Conservation (phyloP, 306 rosid species). For the Rosa rugosa region DNA sequence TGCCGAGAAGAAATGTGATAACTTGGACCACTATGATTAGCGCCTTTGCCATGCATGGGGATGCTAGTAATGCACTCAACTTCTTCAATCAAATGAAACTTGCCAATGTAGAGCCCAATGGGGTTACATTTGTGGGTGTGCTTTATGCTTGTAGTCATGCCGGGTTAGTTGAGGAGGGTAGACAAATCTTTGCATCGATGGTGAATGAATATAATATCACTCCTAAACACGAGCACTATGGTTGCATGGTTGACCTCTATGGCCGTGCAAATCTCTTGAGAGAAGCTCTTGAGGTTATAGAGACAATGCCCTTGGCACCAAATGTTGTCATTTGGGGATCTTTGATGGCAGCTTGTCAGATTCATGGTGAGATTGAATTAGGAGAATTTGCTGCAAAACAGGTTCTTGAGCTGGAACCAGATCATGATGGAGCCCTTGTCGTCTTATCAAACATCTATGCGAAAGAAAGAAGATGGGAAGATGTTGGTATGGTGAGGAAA, state of each 20-base stretch:
- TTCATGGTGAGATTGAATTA: constrained; percentile 62
- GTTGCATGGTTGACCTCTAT: constrained; percentile 88
- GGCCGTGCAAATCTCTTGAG: constrained; percentile 76
- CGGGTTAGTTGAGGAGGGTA: constrained; percentile 71
- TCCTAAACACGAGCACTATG: constrained; percentile 80
- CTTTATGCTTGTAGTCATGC: constrained; percentile 93
- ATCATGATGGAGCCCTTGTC: constrained; percentile 79
- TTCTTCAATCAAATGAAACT: constrained; percentile 63
- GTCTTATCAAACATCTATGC: constrained; percentile 80
- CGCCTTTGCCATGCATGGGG: constrained; percentile 79
- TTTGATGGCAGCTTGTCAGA: constrained; percentile 80
- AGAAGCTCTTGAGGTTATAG: constrained; percentile 73
- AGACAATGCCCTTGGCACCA: constrained; percentile 77
- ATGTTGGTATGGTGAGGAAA: constrained; percentile 61
- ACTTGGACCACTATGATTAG: constrained; percentile 81
- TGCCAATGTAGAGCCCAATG: constrained; percentile 58
- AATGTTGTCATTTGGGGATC: constrained; percentile 89
- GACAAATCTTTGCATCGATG: constrained; percentile 61
- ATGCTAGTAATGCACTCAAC: constrained; percentile 53
- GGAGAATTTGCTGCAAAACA: constrained; percentile 79
- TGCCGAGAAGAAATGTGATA: constrained; percentile 64
- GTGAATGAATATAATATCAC: constrained; percentile 52
- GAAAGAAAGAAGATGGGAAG: constrained; percentile 75
- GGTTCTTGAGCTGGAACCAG: constrained; percentile 68
- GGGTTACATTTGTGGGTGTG: constrained; percentile 78